These are phyloP conservation scores for Phytophthora melonis DNA, from an alignment of 352 stramenopile genomes.

Conservation along the genomic window DNA sequence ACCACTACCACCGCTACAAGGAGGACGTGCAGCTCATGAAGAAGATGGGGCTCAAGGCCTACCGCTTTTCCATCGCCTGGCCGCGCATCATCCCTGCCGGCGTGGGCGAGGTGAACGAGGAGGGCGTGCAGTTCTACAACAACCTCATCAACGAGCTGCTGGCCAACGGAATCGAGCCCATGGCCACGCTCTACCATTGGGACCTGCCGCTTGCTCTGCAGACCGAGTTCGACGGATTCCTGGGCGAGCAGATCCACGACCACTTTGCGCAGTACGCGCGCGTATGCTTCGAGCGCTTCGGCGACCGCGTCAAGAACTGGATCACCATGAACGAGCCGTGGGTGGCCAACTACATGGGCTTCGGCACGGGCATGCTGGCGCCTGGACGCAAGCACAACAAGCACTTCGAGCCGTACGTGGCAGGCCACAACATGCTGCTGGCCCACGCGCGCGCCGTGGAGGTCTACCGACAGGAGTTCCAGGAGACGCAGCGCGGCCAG, in stretches of 20 bases:
- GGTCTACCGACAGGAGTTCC: slow-evolving; percentile 88
- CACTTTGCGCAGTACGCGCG: slow-evolving; percentile 85
- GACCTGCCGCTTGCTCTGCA: slow-evolving; percentile 60
- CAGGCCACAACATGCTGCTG: slow-evolving; percentile 87
- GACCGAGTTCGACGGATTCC: slow-evolving; percentile 78
- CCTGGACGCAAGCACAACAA: slow-evolving; percentile 58
- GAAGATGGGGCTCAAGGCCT: slow-evolving; percentile 87
- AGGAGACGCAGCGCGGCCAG: slow-evolving; percentile 58
- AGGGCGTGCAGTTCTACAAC: slow-evolving; percentile 93
- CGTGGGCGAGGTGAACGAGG: slow-evolving; percentile 76
- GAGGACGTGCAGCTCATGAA: slow-evolving; percentile 95
- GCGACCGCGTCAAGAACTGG: slow-evolving; percentile 93
- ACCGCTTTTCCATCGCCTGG: slow-evolving; percentile 94
- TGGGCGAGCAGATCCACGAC: slow-evolving; percentile 49
- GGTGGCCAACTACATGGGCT: slow-evolving; percentile 85
- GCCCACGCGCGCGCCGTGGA: slow-evolving; percentile 85
- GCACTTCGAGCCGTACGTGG: slow-evolving; percentile 83
- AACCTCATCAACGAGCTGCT: slow-evolving; percentile 89
- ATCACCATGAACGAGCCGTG: slow-evolving; percentile 95
- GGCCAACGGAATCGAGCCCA: slow-evolving; percentile 83
- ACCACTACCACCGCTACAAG: slow-evolving; percentile 92
- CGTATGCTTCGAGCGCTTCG: slow-evolving; percentile 92
- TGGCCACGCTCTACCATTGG: slow-evolving; percentile 93
- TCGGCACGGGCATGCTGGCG: slow-evolving; percentile 84
- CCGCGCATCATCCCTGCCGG: slow-evolving; percentile 92